Percentiles rank a stretch among this genome's conserved stretches.
Evolutionary conservation across 345 rosid species (phyloP).

Genomic region (Eucalyptus polybractea): DNA sequence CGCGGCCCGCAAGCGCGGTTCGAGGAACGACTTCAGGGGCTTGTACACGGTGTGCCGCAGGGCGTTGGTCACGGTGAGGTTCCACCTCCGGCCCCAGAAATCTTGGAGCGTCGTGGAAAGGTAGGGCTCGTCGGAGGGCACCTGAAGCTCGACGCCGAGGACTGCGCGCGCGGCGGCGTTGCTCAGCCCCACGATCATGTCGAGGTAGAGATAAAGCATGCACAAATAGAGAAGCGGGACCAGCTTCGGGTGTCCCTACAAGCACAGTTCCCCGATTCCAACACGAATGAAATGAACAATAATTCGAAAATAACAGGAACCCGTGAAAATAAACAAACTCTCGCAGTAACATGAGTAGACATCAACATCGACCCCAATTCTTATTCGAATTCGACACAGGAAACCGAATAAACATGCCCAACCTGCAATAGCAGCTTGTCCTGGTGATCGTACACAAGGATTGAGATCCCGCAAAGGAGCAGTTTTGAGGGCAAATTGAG

Average conservation of each 20-base stretch:
- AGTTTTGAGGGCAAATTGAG: background rate
- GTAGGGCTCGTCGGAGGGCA: constrained; percentile 21
- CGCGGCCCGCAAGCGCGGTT: background rate
- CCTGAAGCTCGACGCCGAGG: constrained; percentile 10
- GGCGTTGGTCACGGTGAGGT: constrained; percentile 26
- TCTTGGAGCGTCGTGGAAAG: constrained; percentile 42
- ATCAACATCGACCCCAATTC: background rate
- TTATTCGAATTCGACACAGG: background rate
- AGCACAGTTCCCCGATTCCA: background rate
- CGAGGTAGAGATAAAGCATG: constrained; percentile 5
- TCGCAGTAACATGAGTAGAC: background rate
- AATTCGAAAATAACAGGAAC: background rate
- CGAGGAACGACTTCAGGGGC: constrained; percentile 2
- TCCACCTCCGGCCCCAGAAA: constrained; percentile 49
- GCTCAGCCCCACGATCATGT: constrained; percentile 3
- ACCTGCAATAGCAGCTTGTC: background rate
- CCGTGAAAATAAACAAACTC: background rate
- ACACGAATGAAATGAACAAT: background rate
- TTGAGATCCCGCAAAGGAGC: background rate
- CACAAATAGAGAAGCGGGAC: constrained; percentile 2
- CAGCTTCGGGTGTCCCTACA: background rate
- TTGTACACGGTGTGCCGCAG: constrained; percentile 25
- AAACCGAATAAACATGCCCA: background rate
- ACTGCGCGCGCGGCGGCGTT: background rate
- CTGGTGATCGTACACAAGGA: background rate